Evolutionary conservation across 2,329 filamentous ascomycete genomes (phyloP).

Genomic region (Beauveria bassiana): DNA sequence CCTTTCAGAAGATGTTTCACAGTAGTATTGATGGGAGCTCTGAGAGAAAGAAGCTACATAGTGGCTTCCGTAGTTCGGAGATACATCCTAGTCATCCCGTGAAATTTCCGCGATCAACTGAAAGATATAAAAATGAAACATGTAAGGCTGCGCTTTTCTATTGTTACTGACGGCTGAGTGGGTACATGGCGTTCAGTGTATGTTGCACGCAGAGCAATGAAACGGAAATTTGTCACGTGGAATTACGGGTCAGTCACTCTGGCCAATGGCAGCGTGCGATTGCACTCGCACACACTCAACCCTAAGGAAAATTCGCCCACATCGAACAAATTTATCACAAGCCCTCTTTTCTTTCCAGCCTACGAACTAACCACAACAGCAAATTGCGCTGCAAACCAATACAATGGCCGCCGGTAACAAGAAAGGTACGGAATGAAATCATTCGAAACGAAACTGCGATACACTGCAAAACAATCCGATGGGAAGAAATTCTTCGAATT

Average conservation of each 20-base stretch:
- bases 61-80: background rate
- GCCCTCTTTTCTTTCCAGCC: conserved; percentile 12
- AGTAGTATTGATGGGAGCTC: background rate
- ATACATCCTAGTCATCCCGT: background rate
- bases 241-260: background rate
- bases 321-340: conserved; percentile 13
- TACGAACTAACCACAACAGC: conserved; percentile 18
- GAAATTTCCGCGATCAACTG: background rate
- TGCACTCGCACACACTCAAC: conserved; percentile 12
- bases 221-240: conserved; percentile 15
- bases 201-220: background rate
- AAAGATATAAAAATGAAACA: background rate
- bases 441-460: conserved; percentile 5
- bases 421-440: conserved; percentile 39
- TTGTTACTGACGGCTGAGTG: background rate
- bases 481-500: conserved; percentile 5
- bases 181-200: background rate
- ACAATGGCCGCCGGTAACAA: conserved; percentile 30
- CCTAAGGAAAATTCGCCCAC: conserved; percentile 21
- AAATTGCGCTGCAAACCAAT: conserved; percentile 20
- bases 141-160: conserved; percentile 4
- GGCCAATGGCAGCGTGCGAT: conserved; percentile 6
- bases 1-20: background rate
- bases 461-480: background rate
- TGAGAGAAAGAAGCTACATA: background rate